Percentiles rank a stretch among this genome's conserved stretches.
Conservation (phyloP, 192 early-diverging fungal genomes). For the Funneliformis mosseae region DNA sequence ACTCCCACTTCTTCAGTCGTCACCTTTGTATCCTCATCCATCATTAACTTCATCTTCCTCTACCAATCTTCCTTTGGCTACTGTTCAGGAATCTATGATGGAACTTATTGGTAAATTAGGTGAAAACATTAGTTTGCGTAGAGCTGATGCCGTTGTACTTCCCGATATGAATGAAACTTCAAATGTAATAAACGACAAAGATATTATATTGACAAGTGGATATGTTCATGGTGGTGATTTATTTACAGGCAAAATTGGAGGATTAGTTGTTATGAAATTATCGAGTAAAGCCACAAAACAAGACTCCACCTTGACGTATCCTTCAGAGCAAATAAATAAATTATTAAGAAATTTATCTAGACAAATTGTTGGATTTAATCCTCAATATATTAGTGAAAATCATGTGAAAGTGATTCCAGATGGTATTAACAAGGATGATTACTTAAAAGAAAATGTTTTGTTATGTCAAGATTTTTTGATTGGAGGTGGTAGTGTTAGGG, state of each 20-base stretch:
- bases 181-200: slow-evolving; percentile 29
- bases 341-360: slow-evolving; percentile 78
- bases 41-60: slow-evolving; percentile 26
- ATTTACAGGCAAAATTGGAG: slow-evolving; percentile 77
- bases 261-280: slow-evolving; percentile 66
- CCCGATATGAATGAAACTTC: slow-evolving; percentile 35
- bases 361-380: slow-evolving; percentile 84
- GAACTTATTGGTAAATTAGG: slow-evolving; percentile 84
- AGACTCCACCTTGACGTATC: slow-evolving; percentile 29
- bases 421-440: slow-evolving; percentile 47
- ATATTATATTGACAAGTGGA: slow-evolving; percentile 52
- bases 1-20: slow-evolving; percentile 42
- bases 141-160: slow-evolving; percentile 53
- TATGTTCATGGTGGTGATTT: slow-evolving; percentile 77
- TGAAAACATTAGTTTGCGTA: slow-evolving; percentile 86
- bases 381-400: slow-evolving; percentile 57
- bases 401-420: slow-evolving; percentile 42
- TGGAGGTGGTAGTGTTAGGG: slow-evolving; percentile 71
- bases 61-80: slow-evolving; percentile 28
- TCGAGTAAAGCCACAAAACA: slow-evolving; percentile 25
- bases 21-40: slow-evolving; percentile 59
- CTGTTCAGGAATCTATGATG: slow-evolving; percentile 66
- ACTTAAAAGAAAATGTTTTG: slow-evolving; percentile 60
- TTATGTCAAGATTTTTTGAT: slow-evolving; percentile 74
- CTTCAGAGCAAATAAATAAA: slow-evolving; percentile 47